These are phyloP conservation scores for Bombardia bombarda DNA, from an alignment of 495 filamentous ascomycete genomes.

Conservation along the genomic window DNA sequence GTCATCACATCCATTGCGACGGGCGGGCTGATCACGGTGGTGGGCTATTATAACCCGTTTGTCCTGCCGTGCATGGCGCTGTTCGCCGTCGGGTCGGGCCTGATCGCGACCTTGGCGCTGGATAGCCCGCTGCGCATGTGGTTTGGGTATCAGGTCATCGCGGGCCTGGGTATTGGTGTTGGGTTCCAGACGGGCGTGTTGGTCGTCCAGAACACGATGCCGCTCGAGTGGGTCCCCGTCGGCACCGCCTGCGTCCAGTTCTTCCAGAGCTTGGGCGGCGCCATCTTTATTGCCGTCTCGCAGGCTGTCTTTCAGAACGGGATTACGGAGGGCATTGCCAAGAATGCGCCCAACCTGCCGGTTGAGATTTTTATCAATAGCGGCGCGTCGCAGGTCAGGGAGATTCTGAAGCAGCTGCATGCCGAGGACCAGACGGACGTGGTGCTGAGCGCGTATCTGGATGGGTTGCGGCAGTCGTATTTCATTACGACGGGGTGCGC, in stretches of 20 bases:
- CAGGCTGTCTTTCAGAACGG: slow-evolving; percentile 60
- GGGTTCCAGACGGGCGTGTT: slow-evolving; percentile 40
- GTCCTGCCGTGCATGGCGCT: slow-evolving; percentile 35
- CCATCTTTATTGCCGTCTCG: slow-evolving; percentile 61
- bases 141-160: slow-evolving; percentile 49
- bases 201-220: slow-evolving; percentile 44
- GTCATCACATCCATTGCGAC: slow-evolving; percentile 44
- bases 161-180: slow-evolving; percentile 37
- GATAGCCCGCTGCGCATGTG: slow-evolving; percentile 36
- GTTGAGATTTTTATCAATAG: slow-evolving; percentile 31
- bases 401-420: slow-evolving; percentile 22
- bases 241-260: slow-evolving; percentile 61
- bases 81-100: slow-evolving; percentile 40
- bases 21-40: slow-evolving; percentile 33
- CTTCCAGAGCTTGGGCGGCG: slow-evolving; percentile 57
- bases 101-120: slow-evolving; percentile 40
- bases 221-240: slow-evolving; percentile 49
- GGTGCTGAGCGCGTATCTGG: slow-evolving; percentile 37
- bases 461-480: slow-evolving; percentile 34
- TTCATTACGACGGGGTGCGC: slow-evolving; percentile 37
- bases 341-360: slow-evolving; percentile 23
- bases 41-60: slow-evolving; percentile 48
- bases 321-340: slow-evolving; percentile 30
- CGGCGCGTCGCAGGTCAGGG: slow-evolving; percentile 35
- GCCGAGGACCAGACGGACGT: slow-evolving; percentile 18